Base-by-base conservation (phyloP, 2,329 filamentous ascomycete genomes). In the Penicillium freii region DNA sequence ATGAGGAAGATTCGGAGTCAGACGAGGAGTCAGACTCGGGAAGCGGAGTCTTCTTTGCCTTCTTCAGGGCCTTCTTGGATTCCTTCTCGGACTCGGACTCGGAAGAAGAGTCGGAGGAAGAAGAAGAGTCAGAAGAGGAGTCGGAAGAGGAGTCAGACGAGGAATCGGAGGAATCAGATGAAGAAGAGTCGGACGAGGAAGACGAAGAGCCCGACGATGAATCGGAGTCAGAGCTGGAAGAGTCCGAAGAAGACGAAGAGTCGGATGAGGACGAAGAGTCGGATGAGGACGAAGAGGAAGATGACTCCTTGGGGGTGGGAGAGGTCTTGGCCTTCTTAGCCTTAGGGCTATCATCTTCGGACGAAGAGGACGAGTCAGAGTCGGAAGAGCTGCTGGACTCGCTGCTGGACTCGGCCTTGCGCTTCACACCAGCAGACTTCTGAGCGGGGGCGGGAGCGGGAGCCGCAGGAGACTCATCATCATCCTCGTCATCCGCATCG, bases 341-440 rank as follows among this genome's bases (percentile, higher is more conserved):
- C 58, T 77, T 77, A 4, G 79, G 81, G 34, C 74, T 75, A 57
- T 81, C 77, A 40, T 77, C 77, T 39, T 81, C 79, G 9, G 77
- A 80, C 47, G 75, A 75, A 17, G 75, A 77, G 33, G 75, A 73
- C 11, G 76, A 77, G 53, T 73, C 74, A 2, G 78, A 75, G 56
- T 51, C 39, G 39, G 68, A 69, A 11, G 70, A 72, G 39, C 73
- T 79, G 62, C 72, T 77, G 10, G 74, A 73, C 51, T 75, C 73
- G 15, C 73, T 79, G 62, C 72, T 77, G 10, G 74, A 73, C 49
- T 75, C 73, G 8, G 83, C 83, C 76, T 88, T 87, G 56, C 85
- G 81, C 74, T 88, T 87, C 57, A 82, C 68, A 2, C 75, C 75
- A 31, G 82, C 81, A 9, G 66, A 49, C 44, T 72, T 62, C 59